These are phyloP conservation scores for Saprolegnia diclina DNA, from an alignment of 352 stramenopile species.

Conservation along the genomic window DNA sequence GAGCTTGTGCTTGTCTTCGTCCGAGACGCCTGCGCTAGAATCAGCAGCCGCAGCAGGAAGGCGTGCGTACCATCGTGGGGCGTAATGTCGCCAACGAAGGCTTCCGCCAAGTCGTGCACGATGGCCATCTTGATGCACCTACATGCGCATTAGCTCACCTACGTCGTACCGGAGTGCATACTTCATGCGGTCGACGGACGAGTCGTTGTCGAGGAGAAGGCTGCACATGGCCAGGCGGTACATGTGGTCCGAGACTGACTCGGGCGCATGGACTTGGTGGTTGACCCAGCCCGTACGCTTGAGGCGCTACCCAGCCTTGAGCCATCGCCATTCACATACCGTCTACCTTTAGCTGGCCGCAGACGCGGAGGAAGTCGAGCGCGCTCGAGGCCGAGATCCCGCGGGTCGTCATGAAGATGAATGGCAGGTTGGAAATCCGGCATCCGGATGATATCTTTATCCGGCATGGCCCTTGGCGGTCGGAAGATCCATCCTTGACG, in stretches of 20 bases:
- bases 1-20: conserved; percentile 86
- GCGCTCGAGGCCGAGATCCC: conserved; percentile 58
- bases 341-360: conserved; percentile 63
- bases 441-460: not conserved
- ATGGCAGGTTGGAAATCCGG: not conserved
- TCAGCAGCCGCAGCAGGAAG: not conserved
- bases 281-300: conserved; percentile 93
- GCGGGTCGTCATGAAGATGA: conserved; percentile 37
- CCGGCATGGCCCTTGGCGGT: not conserved
- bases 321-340: not conserved
- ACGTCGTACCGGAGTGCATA: conserved; percentile 29
- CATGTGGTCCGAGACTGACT: conserved; percentile 92
- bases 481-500: not conserved
- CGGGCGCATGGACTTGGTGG: conserved; percentile 77
- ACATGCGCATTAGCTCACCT: conserved; percentile 19
- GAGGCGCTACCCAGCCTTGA: conserved; percentile 43
- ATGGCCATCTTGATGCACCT: conserved; percentile 90
- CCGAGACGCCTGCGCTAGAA: conserved; percentile 55
- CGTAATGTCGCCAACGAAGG: conserved; percentile 91
- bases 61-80: conserved; percentile 67
- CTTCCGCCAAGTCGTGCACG: conserved; percentile 91
- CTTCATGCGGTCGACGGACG: conserved; percentile 60
- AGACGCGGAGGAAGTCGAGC: conserved; percentile 76
- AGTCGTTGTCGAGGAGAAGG: conserved; percentile 79
- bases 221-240: conserved; percentile 90